A percentile compares a stretch with the other conserved stretches of the same genome.
Evolutionary conservation across 257 asterid species (phyloP).

Genomic region (Solanum microdontum): DNA sequence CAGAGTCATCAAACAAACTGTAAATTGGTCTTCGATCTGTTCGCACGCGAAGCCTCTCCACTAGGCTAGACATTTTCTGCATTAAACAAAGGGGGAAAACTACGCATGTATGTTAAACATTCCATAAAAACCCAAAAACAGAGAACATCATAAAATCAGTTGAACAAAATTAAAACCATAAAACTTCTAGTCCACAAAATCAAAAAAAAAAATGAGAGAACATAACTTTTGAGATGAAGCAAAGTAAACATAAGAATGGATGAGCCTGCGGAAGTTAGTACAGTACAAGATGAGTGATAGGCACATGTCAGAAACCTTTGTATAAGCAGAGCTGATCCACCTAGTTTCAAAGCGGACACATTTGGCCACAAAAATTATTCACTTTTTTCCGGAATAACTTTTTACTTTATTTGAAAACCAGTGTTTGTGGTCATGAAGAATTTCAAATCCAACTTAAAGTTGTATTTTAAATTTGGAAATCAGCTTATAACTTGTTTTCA

Average conservation of each 20-base stretch:
- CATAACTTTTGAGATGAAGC: not conserved
- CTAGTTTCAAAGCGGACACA: not conserved
- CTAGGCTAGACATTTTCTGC: slow-evolving; percentile 40
- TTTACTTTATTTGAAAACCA: not conserved
- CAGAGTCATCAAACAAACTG: slow-evolving; percentile 70
- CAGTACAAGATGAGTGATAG: not conserved
- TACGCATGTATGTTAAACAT: not conserved
- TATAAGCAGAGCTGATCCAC: not conserved
- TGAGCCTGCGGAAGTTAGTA: not conserved
- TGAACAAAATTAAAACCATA: not conserved
- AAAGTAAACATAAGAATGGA: not conserved
- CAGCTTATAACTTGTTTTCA: not conserved
- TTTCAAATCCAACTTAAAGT: not conserved
- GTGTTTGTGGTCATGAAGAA: not conserved
- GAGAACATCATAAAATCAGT: not conserved
- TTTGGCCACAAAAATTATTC: not conserved
- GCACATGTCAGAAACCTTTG: not conserved
- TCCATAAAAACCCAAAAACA: not conserved
- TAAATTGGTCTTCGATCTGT: slow-evolving; percentile 79
- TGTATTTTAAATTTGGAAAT: not conserved
- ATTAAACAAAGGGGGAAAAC: not conserved
- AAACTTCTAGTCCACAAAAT: not conserved
- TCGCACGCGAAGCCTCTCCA: slow-evolving; percentile 57
- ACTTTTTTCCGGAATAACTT: not conserved
- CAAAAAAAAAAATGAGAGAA: not conserved